Evolutionary conservation across 2,329 filamentous ascomycete genomes (phyloP).

Genomic region (Eutypa lata): DNA sequence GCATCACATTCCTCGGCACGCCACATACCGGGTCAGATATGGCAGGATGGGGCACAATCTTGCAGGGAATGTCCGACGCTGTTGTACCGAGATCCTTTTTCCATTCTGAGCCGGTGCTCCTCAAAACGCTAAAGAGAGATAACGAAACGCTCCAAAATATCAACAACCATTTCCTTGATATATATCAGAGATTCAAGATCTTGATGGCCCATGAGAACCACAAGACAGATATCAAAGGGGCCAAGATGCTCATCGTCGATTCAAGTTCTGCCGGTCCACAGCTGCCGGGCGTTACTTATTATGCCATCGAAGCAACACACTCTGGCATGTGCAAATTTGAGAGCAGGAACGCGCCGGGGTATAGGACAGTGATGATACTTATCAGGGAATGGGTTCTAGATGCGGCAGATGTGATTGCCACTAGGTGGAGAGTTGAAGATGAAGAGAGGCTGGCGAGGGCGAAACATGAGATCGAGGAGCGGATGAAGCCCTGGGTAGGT

Average conservation of each 20-base stretch:
- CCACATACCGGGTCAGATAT: conserved; percentile 69
- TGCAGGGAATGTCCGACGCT: conserved; percentile 65
- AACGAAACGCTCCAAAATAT: conserved; percentile 74
- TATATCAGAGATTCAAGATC: conserved; percentile 67
- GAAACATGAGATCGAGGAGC: conserved; percentile 43
- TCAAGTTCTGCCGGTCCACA: conserved; percentile 66
- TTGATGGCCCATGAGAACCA: conserved; percentile 76
- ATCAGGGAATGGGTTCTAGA: conserved; percentile 51
- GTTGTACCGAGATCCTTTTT: conserved; percentile 65
- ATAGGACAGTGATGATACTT: conserved; percentile 47
- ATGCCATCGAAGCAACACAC: conserved; percentile 53
- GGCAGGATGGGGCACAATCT: conserved; percentile 63
- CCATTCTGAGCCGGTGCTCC: conserved; percentile 63
- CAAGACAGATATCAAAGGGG: conserved; percentile 65
- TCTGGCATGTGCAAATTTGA: conserved; percentile 42
- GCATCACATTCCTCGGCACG: conserved; percentile 73
- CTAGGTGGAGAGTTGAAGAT: conserved; percentile 60
- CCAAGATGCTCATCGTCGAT: conserved; percentile 64
- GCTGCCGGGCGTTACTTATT: conserved; percentile 66
- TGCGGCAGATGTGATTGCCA: conserved; percentile 50
- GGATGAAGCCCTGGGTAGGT: conserved; percentile 39
- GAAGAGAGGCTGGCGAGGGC: conserved; percentile 46
- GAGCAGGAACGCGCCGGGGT: conserved; percentile 62
- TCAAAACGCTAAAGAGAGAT: conserved; percentile 69
- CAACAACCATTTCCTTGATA: conserved; percentile 68